Conservation (phyloP, 768 basidiomycete genomes). For the Ephemerocybe angulata region DNA sequence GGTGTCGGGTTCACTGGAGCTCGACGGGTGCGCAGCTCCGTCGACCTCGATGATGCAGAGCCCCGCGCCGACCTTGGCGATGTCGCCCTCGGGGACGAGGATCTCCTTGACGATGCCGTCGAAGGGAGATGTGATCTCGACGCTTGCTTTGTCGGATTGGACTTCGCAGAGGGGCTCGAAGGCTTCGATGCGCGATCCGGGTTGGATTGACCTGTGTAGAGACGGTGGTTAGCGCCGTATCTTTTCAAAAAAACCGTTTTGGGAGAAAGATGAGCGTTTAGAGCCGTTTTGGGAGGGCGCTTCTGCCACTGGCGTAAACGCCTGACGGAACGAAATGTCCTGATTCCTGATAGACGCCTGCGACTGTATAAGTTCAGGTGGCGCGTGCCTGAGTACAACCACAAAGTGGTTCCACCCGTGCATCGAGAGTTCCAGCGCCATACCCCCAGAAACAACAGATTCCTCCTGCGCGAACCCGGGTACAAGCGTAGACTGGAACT, state of each 20-base stretch:
- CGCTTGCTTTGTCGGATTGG: constrained; percentile 86
- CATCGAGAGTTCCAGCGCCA: no score
- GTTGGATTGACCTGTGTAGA: constrained; percentile 59
- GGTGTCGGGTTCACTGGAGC: constrained; percentile 17
- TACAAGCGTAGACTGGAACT: not conserved
- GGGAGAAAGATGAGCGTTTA: no score
- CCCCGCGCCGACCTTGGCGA: constrained; percentile 78
- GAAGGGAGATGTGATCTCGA: constrained; percentile 86
- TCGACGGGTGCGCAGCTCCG: constrained; percentile 63
- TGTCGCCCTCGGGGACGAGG: constrained; percentile 74
- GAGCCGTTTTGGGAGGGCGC: no score
- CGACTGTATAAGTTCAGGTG: no score
- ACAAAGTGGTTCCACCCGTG: no score
- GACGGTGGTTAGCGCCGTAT: not conserved
- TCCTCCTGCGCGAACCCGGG: no score
- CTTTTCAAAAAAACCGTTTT: not conserved
- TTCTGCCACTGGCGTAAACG: no score
- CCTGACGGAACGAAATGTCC: no score
- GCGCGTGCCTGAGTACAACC: no score
- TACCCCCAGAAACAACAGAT: no score
- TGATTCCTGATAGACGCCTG: no score
- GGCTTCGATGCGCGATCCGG: constrained; percentile 44
- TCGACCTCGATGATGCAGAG: constrained; percentile 82
- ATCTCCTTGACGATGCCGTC: constrained; percentile 72
- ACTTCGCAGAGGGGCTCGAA: constrained; percentile 83